Percentiles rank a stretch among this genome's conserved stretches.
phyloP scores from a whole-genome alignment of 2,329 filamentous ascomycete genomes.

The Gyromitra esculenta region DNA sequence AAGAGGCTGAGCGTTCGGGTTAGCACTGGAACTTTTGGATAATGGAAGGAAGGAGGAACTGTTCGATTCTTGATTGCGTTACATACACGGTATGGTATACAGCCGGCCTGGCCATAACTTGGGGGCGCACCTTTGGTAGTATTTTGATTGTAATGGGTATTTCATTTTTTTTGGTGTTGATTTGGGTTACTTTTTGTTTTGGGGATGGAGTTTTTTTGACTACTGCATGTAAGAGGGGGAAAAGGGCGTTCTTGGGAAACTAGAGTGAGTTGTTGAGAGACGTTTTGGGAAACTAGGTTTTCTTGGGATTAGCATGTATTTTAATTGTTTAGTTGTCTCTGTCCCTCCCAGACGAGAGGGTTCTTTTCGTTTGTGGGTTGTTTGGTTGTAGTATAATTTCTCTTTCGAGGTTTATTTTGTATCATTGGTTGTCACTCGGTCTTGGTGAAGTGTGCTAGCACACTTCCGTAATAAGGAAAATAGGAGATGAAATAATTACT shows the following conservation, averaged over 20 bases:
- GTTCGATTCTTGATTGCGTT: slow-evolving; percentile 12
- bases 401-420: neutral
- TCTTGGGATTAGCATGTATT: neutral
- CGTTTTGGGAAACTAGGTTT: slow-evolving; percentile 16
- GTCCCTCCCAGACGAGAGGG: neutral
- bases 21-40: slow-evolving; percentile 50
- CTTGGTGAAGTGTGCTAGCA: neutral
- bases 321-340: slow-evolving; percentile 1
- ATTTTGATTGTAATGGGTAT: slow-evolving; percentile 17
- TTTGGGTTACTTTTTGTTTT: neutral
- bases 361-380: neutral
- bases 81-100: neutral
- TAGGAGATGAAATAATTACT: neutral
- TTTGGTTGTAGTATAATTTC: neutral
- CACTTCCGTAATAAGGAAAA: neutral
- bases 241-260: slow-evolving; percentile 12
- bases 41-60: slow-evolving; percentile 15
- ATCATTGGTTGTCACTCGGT: neutral
- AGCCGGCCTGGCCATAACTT: neutral
- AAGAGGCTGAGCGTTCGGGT: slow-evolving; percentile 36
- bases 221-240: neutral
- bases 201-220: slow-evolving; percentile 7
- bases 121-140: slow-evolving; percentile 2
- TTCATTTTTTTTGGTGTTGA: slow-evolving; percentile 5
- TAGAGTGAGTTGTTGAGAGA: slow-evolving; percentile 2